Base-by-base conservation (phyloP, 2,329 filamentous ascomycete species). In the Colletotrichum abscissum region DNA sequence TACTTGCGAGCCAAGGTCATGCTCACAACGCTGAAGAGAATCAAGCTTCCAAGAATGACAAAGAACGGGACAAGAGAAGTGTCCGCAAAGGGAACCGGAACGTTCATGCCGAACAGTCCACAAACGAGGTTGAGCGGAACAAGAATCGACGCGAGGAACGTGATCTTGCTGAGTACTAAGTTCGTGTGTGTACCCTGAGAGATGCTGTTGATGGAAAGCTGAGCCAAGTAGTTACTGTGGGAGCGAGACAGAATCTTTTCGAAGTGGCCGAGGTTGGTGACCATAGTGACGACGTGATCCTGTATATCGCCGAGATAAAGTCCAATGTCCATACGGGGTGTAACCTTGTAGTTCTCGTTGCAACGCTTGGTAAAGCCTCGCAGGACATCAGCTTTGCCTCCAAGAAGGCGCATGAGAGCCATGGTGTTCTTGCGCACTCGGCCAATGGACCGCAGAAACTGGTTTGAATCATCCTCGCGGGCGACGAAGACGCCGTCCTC, bases 281-380 rank as follows among this genome's bases (percentile, higher is more conserved):
- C 97, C 96, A 98, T 98, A 58, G 97, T 99, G 73, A 99, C 95
- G 66, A 99, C 96, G 89, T 99, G 97, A 84, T 99, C 97, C 83
- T 99, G 97, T 76, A 99, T 98, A 84, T 99, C 97, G 79, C 95
- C 95, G 46, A 99, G 90, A 81, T 99, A 99, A 79, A 99, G 90
- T 26, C 95, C 97, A 76, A 99, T 98, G 80, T 99, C 97, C 85
- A 97, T 97, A 60, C 95, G 94, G 7, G 97, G 97, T 1, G 97
- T 98, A 65, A 98, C 94, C 76, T 94, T 93, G 86, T 97, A 98
- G 76, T 97, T 95, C 80, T 98, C 96, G 81, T 98, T 99, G 90
- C 97, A 99, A 64, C 97, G 94, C 87, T 99, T 99, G 65, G 97
- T 97, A 80, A 99, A 99, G 35, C 96, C 95, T 77, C 94, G 95